Base-by-base conservation (phyloP, 495 filamentous ascomycete genomes). In the Penicillium riverlandense region DNA sequence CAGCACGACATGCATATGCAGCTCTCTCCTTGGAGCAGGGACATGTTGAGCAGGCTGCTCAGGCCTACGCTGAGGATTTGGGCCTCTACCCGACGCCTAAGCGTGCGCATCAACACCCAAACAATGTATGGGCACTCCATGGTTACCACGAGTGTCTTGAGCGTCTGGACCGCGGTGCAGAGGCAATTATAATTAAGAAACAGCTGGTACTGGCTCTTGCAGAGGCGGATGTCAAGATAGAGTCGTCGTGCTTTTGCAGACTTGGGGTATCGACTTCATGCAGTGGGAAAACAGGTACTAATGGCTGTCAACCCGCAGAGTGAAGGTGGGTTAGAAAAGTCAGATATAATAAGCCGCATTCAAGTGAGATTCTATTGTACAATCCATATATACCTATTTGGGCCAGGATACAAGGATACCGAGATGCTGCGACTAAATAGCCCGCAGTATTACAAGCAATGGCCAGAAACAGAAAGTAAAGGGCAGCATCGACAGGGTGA, bases 81-180 rank as follows among this genome's bases (percentile, higher is more conserved):
- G 81, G 79, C 0, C 57, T 82, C 11, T 66, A 70, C 32, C 61
- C 67, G 10, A 67, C 70, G 3, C 49, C 83, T 0, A 75, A 77
- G 6, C 62, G 79, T 5, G 70, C 78, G 0, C 59, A 70, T 22
- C 77, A 75, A 13, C 82, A 84, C 53, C 78, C 73, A 5, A 80
- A 78, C 35, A 85, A 83, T 53, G 75, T 85, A 5, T 85, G 80
- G 80, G 69, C 79, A 13, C 65, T 85, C 28, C 74, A 82, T 46
- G 80, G 80, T 1, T 77, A 73, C 39, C 67, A 82, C 48, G 82
- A 85, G 62, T 81, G 80, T 50, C 41, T 83, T 35, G 47, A 59
- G n/a, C 72, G 60, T 29, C 41, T 83, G 30, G 73, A 72, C 0
- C 47, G 70, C 1, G 37, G 38, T 4, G 63, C 54, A 0, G 78